Conservation (phyloP, 805 yeast species). For the Barnettozyma salicaria region DNA sequence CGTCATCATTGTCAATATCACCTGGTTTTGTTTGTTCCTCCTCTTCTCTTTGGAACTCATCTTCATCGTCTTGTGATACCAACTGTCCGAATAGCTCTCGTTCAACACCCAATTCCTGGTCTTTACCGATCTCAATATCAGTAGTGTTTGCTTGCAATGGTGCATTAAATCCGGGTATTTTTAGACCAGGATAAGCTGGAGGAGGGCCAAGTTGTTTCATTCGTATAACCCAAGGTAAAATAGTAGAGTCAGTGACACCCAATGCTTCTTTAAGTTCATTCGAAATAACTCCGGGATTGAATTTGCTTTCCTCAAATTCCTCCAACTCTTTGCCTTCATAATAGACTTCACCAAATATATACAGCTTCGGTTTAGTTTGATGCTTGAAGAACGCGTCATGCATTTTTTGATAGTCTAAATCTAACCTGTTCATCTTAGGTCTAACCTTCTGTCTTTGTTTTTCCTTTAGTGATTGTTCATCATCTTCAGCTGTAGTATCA, state of each 20-base stretch:
- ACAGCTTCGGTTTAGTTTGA: constrained; percentile 68
- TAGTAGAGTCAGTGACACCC: constrained; percentile 48
- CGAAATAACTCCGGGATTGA: constrained; percentile 68
- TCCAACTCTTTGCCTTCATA: constrained; percentile 68
- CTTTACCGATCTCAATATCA: constrained; percentile 20
- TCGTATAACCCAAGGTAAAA: constrained; percentile 67
- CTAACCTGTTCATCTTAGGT: constrained; percentile 81
- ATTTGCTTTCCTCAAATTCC: constrained; percentile 36
- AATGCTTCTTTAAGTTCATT: constrained; percentile 57
- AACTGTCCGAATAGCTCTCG: constrained; percentile 28
- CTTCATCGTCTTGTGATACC: constrained; percentile 21
- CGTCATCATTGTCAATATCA: constrained; percentile 22
- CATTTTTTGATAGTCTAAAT: constrained; percentile 75
- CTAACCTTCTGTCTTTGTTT: constrained; percentile 78
- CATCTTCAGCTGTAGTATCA: constrained; percentile 41
- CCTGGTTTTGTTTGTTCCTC: constrained; percentile 8
- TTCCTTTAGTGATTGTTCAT: constrained; percentile 55
- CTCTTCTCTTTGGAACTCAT: constrained; percentile 15
- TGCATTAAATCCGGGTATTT: constrained; percentile 49
- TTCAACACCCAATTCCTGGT: constrained; percentile 14
- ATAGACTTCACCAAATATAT: constrained; percentile 68
- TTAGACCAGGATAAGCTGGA: constrained; percentile 66
- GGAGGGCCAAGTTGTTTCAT: constrained; percentile 76
- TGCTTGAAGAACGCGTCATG: constrained; percentile 82
- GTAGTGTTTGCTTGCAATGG: constrained; percentile 34